phyloP scores from a whole-genome alignment of 2,329 filamentous ascomycete species.

The Dactylella cylindrospora region DNA sequence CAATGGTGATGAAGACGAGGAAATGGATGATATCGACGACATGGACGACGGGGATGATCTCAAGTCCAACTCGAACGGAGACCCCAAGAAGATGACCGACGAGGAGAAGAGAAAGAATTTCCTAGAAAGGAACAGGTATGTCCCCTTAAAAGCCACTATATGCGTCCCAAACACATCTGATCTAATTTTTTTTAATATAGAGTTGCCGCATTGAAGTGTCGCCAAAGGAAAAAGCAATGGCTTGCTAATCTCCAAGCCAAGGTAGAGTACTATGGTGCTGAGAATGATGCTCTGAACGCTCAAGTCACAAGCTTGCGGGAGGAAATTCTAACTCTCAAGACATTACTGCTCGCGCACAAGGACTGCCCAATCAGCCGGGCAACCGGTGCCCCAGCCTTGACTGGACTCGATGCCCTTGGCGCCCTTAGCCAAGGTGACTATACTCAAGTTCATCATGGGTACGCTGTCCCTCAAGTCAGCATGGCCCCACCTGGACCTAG shows the following conservation, averaged over 20 bases:
- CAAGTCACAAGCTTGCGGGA: conserved; percentile 84
- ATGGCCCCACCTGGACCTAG: conserved; percentile 41
- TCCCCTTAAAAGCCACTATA: no score
- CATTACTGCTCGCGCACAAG: conserved; percentile 87
- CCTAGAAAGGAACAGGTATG: conserved; percentile 89
- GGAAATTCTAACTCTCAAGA: conserved; percentile 93
- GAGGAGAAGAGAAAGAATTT: conserved; percentile 99
- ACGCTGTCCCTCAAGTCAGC: conserved; percentile 41
- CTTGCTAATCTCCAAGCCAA: conserved; percentile 90
- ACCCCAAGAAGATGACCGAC: conserved; percentile 80
- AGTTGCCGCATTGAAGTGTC: conserved; percentile 92
- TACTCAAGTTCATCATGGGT: conserved; percentile 36
- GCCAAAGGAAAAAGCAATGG: conserved; percentile 99
- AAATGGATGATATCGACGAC: conserved; percentile 31
- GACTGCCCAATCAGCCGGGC: conserved; percentile 81
- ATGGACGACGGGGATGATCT: conserved; percentile 24
- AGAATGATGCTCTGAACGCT: conserved; percentile 82
- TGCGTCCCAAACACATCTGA: no score
- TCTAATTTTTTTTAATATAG: conserved; percentile 55
- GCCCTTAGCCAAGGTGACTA: conserved; percentile 39
- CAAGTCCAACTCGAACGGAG: conserved; percentile 1
- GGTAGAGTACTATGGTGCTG: conserved; percentile 85
- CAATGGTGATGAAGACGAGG: conserved; percentile 31
- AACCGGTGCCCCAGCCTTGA: conserved; percentile 25
- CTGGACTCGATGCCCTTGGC: conserved; percentile 33